These are phyloP conservation scores for Apophysomyces variabilis DNA, from an alignment of 371 early-diverging fungal species.

Conservation along the genomic window DNA sequence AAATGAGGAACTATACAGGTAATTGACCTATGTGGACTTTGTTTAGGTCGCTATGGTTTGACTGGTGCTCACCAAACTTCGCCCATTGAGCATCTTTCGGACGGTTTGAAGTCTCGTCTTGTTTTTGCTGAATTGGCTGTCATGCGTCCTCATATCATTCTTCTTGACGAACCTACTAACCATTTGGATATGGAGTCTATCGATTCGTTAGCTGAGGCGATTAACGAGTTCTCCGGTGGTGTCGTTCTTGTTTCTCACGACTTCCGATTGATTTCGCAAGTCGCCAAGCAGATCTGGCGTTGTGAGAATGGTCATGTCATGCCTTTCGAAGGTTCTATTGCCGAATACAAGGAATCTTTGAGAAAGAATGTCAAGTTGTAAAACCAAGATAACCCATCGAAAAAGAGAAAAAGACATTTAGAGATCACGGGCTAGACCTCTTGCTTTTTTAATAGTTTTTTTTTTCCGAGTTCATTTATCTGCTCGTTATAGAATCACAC, in stretches of 20 bases:
- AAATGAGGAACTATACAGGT: background rate
- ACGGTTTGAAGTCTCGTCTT: slow-evolving; percentile 61
- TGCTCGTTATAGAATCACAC: slow-evolving; percentile 12
- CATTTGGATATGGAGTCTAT: slow-evolving; percentile 81
- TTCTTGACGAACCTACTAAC: slow-evolving; percentile 89
- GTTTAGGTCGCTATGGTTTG: slow-evolving; percentile 41
- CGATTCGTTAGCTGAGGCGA: slow-evolving; percentile 63
- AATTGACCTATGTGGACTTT: background rate
- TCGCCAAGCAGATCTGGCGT: slow-evolving; percentile 96
- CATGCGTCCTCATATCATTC: slow-evolving; percentile 73
- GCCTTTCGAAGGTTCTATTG: slow-evolving; percentile 83
- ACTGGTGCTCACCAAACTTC: slow-evolving; percentile 87
- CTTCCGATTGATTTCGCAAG: slow-evolving; percentile 86
- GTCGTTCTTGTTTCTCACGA: slow-evolving; percentile 80
- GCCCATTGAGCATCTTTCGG: slow-evolving; percentile 67
- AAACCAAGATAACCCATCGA: slow-evolving; percentile 14
- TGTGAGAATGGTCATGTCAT: slow-evolving; percentile 86
- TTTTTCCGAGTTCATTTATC: slow-evolving; percentile 6
- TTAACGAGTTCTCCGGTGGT: slow-evolving; percentile 64
- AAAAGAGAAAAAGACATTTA: too few relatives aligned
- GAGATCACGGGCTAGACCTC: slow-evolving; percentile 6
- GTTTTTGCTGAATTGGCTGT: slow-evolving; percentile 72
- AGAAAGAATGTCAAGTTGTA: slow-evolving; percentile 78
- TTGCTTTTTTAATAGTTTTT: background rate
- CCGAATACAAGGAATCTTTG: slow-evolving; percentile 87